Conservation (phyloP, 768 basidiomycete genomes). For the Pleurotus tuoliensis region DNA sequence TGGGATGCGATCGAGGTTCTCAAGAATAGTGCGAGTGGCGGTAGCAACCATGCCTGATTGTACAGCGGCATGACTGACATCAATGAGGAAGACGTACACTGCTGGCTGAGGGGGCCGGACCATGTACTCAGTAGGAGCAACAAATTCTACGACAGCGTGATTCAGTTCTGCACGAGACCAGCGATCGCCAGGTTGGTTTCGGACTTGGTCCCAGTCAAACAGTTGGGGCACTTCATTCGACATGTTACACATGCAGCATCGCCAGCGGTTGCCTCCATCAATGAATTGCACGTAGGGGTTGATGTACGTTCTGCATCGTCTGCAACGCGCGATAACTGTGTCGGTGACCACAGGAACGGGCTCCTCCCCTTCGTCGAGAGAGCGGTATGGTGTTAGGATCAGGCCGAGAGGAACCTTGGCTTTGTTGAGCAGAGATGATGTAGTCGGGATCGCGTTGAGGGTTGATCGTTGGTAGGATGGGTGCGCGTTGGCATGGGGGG, state of each 20-base stretch:
- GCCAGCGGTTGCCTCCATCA: constrained; percentile 97
- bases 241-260: constrained; percentile 98
- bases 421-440: constrained; percentile 82
- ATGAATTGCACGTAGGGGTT: constrained; percentile 98
- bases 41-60: constrained; percentile 98
- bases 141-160: constrained; percentile 90
- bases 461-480: constrained; percentile 90
- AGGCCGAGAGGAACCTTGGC: constrained; percentile 88
- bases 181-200: constrained; percentile 91
- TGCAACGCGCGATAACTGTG: constrained; percentile 92
- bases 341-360: constrained; percentile 89
- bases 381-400: constrained; percentile 87
- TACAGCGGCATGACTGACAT: constrained; percentile 89
- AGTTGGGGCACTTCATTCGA: constrained; percentile 97
- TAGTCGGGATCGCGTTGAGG: constrained; percentile 89
- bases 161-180: constrained; percentile 95
- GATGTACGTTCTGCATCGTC: constrained; percentile 95
- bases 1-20: constrained; percentile 91
- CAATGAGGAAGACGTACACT: constrained; percentile 95
- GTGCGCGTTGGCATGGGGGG: constrained; percentile 80
- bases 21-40: constrained; percentile 93
- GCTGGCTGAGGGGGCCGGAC: constrained; percentile 97
- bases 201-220: constrained; percentile 96
- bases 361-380: constrained; percentile 77
- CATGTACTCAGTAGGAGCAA: constrained; percentile 99